Conservation (phyloP, 2,329 filamentous ascomycete genomes). For the Xylaria sp. region DNA sequence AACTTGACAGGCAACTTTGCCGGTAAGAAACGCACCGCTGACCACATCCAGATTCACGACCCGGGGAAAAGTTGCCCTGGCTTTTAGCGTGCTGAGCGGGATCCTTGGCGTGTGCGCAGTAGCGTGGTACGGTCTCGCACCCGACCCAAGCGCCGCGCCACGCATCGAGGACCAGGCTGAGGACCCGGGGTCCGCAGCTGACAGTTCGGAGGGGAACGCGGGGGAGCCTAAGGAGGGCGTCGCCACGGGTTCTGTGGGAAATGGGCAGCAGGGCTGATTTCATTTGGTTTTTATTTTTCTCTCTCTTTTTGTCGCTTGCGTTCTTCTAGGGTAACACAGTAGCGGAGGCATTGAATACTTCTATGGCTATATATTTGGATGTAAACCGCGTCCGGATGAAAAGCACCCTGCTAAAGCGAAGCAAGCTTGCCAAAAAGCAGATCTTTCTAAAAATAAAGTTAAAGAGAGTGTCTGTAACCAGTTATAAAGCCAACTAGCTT, state of each 20-base stretch:
- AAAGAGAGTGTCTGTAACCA: no score
- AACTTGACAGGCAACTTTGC: no score
- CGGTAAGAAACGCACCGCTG: neutral
- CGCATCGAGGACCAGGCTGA: slow-evolving; percentile 16
- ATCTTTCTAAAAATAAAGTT: no score
- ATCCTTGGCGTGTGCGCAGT: slow-evolving; percentile 71
- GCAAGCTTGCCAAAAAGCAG: no score
- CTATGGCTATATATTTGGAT: no score
- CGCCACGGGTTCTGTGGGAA: neutral
- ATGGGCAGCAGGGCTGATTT: neutral
- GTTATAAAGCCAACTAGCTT: no score
- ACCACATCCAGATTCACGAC: slow-evolving; percentile 62
- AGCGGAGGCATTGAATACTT: no score
- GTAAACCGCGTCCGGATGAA: no score
- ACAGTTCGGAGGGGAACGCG: slow-evolving; percentile 14
- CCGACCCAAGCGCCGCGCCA: slow-evolving; percentile 27
- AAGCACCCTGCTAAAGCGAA: no score
- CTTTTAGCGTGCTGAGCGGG: slow-evolving; percentile 72
- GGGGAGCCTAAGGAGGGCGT: slow-evolving; percentile 13
- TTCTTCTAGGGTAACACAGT: no score
- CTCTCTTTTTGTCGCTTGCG: no score
- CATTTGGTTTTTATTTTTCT: no score
- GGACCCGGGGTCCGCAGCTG: neutral
- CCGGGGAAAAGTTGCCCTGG: slow-evolving; percentile 74
- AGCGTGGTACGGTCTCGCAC: slow-evolving; percentile 66